phyloP scores from a whole-genome alignment of 1,284 basidiomycete genomes.

The Neonothopanus nambi region DNA sequence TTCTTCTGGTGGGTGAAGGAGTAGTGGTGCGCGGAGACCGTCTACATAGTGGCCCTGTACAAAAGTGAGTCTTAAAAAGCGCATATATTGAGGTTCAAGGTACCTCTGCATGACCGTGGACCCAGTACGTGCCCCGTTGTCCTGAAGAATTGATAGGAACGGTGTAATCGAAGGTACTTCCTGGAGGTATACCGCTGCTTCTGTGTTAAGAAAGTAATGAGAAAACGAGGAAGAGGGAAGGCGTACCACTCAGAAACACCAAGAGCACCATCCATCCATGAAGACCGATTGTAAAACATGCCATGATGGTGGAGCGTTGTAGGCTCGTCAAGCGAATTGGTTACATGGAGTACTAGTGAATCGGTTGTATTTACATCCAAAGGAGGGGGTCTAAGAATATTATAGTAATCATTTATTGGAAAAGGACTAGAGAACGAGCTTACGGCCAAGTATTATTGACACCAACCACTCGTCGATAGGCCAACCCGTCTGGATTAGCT shows the following conservation, averaged over 20 bases:
- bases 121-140: conserved; percentile 88
- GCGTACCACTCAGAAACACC: conserved; percentile 80
- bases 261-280: conserved; percentile 87
- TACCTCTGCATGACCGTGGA: conserved; percentile 69
- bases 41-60: conserved; percentile 82
- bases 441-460: conserved; percentile 93
- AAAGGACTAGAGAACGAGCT: conserved; percentile 35
- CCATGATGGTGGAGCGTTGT: conserved; percentile 85
- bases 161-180: conserved; percentile 72
- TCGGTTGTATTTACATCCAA: conserved; percentile 74
- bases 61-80: not conserved
- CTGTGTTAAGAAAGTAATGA: conserved; percentile 20
- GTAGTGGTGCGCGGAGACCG: conserved; percentile 77
- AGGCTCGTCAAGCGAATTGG: conserved; percentile 66
- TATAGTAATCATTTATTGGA: not conserved
- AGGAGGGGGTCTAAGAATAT: conserved; percentile 66
- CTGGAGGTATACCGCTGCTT: conserved; percentile 79
- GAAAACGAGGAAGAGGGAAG: not conserved
- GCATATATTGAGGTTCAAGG: conserved; percentile 17
- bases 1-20: conserved; percentile 69
- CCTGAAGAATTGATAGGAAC: conserved; percentile 70
- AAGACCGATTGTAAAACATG: conserved; percentile 86
- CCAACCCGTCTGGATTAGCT: conserved; percentile 74
- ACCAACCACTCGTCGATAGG: conserved; percentile 75
- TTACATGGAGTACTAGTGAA: conserved; percentile 71